Evolutionary conservation across 257 asterid genomes (phyloP).

Genomic region (Solanum pennellii): DNA sequence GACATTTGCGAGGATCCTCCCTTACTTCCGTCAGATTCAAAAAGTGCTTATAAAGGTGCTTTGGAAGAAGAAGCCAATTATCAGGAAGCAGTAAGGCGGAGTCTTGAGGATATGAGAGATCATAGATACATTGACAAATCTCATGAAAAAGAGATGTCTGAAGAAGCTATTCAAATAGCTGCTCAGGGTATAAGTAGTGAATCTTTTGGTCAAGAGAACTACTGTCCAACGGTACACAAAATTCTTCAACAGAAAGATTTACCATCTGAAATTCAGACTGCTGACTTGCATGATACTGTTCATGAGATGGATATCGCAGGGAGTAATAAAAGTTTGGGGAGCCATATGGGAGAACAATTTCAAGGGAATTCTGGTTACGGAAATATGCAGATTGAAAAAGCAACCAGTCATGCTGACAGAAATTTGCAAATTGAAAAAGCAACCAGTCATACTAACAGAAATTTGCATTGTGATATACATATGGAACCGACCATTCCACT

Average conservation of each 20-base stretch:
- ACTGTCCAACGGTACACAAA: constrained; percentile 7
- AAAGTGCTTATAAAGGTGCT: constrained; percentile 38
- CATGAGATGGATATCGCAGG: not conserved
- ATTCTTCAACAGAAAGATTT: constrained; percentile 9
- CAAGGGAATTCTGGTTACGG: constrained; percentile 1
- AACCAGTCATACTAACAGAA: not conserved
- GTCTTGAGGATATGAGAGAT: constrained; percentile 45
- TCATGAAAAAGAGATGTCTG: constrained; percentile 9
- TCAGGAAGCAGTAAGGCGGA: constrained; percentile 72
- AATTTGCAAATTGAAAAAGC: not conserved
- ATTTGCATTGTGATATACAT: constrained; percentile 10
- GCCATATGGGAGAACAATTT: not conserved
- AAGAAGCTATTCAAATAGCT: constrained; percentile 12
- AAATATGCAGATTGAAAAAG: constrained; percentile 1
- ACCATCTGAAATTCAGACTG: not conserved
- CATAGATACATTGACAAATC: constrained; percentile 7
- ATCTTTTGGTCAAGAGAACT: constrained; percentile 14
- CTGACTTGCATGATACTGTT: not conserved
- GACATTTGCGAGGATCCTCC: constrained; percentile 27
- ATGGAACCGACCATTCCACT: constrained; percentile 4
- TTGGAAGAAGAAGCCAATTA: constrained; percentile 56
- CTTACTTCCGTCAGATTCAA: constrained; percentile 18
- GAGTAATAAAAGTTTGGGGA: not conserved
- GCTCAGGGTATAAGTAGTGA: constrained; percentile 1
- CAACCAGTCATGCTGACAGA: not conserved